Conservation (phyloP, 495 filamentous ascomycete species). For the Penicillium psychrofluorescens region DNA sequence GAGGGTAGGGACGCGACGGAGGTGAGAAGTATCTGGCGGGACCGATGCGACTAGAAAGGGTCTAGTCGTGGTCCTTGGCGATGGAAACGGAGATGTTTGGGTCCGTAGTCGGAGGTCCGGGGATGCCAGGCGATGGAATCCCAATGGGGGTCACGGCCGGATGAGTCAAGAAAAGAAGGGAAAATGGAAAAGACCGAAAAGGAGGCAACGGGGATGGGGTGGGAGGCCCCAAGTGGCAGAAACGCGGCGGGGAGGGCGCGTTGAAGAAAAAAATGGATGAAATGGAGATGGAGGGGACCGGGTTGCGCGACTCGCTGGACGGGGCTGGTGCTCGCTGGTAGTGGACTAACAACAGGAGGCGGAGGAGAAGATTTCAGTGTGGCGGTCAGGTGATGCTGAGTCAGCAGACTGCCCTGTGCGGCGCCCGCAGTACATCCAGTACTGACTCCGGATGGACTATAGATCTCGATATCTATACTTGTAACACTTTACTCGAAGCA, state of each 20-base stretch:
- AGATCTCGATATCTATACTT: no score
- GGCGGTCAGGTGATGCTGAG: constrained; percentile 10
- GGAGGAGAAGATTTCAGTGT: constrained; percentile 30
- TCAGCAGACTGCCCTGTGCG: background rate
- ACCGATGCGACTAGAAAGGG: constrained; percentile 23
- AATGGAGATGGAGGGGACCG: constrained; percentile 40
- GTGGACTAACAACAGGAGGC: constrained; percentile 28
- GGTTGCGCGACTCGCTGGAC: constrained; percentile 40
- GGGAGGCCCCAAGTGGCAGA: constrained; percentile 16
- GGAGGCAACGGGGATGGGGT: constrained; percentile 4
- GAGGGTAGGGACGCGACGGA: constrained; percentile 3
- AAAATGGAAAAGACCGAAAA: constrained; percentile 16
- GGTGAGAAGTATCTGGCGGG: constrained; percentile 7
- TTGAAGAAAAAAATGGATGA: constrained; percentile 23
- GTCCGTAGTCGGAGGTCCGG: constrained; percentile 20
- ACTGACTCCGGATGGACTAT: constrained; percentile 16
- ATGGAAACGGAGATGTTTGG: constrained; percentile 30
- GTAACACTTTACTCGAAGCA: no score
- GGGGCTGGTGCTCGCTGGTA: constrained; percentile 37
- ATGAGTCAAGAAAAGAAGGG: constrained; percentile 19
- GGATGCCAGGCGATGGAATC: constrained; percentile 19
- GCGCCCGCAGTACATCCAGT: background rate
- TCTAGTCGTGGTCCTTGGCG: constrained; percentile 27
- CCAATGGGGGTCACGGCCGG: constrained; percentile 8
- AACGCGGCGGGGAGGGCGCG: constrained; percentile 9